phyloP scores from a whole-genome alignment of 805 yeast genomes.

The Ogataea kodamae region DNA sequence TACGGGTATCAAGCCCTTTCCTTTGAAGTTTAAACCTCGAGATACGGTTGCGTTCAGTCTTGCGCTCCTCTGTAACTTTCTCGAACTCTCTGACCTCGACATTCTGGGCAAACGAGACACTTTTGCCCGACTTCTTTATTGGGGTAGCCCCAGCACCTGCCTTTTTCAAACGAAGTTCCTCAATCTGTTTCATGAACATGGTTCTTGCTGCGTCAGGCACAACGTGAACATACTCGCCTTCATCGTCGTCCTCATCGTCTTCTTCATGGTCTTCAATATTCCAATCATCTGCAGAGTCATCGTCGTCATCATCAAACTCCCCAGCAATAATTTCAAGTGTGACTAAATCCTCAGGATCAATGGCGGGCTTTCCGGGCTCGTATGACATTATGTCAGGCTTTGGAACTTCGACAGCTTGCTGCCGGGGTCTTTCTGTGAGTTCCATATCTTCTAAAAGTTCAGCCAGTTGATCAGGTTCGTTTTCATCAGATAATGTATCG shows the following conservation, averaged over 20 bases:
- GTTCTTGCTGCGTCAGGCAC: conserved; percentile 33
- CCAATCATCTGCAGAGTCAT: conserved; percentile 26
- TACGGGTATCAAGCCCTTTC: no score
- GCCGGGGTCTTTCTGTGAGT: conserved; percentile 12
- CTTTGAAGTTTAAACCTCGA: conserved; percentile 19
- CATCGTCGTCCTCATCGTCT: conserved; percentile 28
- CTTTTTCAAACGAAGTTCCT: conserved; percentile 28
- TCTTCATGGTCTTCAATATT: conserved; percentile 27
- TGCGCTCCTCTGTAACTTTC: conserved; percentile 47
- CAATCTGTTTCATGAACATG: conserved; percentile 41
- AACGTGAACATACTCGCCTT: conserved; percentile 16
- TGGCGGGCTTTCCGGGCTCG: conserved; percentile 22
- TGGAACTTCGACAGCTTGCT: conserved; percentile 2
- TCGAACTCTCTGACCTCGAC: conserved; percentile 60
- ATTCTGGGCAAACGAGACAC: conserved; percentile 52
- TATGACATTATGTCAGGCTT: no score
- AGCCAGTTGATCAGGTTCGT: conserved; percentile 31
- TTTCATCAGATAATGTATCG: conserved; percentile 15
- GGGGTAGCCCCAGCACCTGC: conserved; percentile 1
- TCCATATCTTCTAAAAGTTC: conserved; percentile 36
- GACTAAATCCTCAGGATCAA: conserved; percentile 44
- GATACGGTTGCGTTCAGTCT: conserved; percentile 24
- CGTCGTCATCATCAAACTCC: conserved; percentile 22
- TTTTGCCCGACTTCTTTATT: conserved; percentile 40
- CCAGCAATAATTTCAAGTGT: conserved; percentile 48